Percentiles rank a stretch among this genome's conserved stretches.
Evolutionary conservation across 208 protist genomes (phyloP).

Genomic region (Vickermania spadyakhi): DNA sequence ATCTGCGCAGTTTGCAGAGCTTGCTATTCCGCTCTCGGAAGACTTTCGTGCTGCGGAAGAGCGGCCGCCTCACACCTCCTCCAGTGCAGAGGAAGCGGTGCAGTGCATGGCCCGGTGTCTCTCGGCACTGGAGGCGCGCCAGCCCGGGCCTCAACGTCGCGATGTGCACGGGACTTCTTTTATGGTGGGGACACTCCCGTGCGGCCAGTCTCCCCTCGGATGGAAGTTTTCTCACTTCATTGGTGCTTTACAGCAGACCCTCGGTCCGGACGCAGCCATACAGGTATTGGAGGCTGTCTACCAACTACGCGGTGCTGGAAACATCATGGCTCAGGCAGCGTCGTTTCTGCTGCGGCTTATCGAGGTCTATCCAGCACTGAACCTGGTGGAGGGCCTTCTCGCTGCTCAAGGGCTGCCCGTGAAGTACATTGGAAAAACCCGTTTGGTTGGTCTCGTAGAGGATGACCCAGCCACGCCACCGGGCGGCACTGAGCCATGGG

Average conservation of each 20-base stretch:
- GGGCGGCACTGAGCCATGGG: neutral
- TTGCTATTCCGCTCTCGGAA: constrained; percentile 23
- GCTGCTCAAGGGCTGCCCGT: constrained; percentile 61
- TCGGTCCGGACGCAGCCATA: constrained; percentile 15
- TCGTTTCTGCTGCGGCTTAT: constrained; percentile 34
- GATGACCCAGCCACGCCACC: neutral
- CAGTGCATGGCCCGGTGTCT: constrained; percentile 8
- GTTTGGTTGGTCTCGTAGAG: constrained; percentile 8
- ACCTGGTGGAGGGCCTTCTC: constrained; percentile 62
- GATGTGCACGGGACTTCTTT: constrained; percentile 72
- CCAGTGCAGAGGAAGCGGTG: neutral
- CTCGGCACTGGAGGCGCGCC: constrained; percentile 35
- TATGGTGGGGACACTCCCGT: constrained; percentile 37
- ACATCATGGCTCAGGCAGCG: constrained; percentile 27
- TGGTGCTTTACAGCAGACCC: constrained; percentile 43
- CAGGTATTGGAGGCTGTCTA: constrained; percentile 33
- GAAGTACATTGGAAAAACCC: constrained; percentile 50
- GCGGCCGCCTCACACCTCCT: neutral
- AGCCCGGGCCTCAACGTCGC: constrained; percentile 13
- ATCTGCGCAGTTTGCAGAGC: constrained; percentile 51
- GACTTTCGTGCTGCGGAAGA: neutral
- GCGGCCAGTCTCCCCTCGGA: constrained; percentile 60
- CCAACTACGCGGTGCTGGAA: constrained; percentile 8
- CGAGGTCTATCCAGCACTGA: constrained; percentile 38
- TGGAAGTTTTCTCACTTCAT: constrained; percentile 85